phyloP scores from a whole-genome alignment of 2,329 filamentous ascomycete species.

The Trichoderma sp. region DNA sequence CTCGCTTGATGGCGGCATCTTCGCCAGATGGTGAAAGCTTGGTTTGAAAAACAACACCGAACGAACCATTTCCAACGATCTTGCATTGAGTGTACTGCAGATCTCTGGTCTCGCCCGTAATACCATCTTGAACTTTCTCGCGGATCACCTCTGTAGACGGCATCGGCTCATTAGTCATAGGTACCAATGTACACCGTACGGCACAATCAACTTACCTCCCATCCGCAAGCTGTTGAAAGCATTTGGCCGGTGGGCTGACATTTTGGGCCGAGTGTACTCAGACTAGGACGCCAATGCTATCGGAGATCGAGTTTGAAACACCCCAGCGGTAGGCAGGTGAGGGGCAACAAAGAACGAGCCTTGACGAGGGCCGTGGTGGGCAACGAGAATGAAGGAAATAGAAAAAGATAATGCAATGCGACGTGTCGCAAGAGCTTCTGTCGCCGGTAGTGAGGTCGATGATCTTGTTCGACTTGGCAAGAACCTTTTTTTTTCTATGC shows the following conservation, averaged over 20 bases:
- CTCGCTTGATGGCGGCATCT: conserved; percentile 98
- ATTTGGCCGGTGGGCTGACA: conserved; percentile 91
- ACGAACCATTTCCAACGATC: conserved; percentile 98
- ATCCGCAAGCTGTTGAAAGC: conserved; percentile 86
- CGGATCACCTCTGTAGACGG: conserved; percentile 78
- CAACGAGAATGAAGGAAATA: conserved; percentile 28
- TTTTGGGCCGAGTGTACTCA: conserved; percentile 40
- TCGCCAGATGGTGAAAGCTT: conserved; percentile 97
- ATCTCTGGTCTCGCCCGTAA: conserved; percentile 94
- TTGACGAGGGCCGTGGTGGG: conserved; percentile 39
- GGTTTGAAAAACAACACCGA: conserved; percentile 98
- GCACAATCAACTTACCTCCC: conserved; percentile 71
- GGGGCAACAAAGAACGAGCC: conserved; percentile 31
- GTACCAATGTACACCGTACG: neutral
- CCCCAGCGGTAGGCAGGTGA: conserved; percentile 28
- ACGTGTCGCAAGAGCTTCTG: conserved; percentile 13
- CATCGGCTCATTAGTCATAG: neutral
- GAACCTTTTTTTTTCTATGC: neutral
- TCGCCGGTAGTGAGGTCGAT: neutral
- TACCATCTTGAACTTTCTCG: conserved; percentile 97
- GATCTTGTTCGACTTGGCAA: conserved; percentile 2
- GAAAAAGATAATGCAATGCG: neutral
- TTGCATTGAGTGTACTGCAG: conserved; percentile 99
- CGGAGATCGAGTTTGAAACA: conserved; percentile 27
- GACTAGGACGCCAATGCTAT: conserved; percentile 31